These are phyloP conservation scores for Kwoniella sp. DNA, from an alignment of 768 basidiomycete species.

Conservation along the genomic window DNA sequence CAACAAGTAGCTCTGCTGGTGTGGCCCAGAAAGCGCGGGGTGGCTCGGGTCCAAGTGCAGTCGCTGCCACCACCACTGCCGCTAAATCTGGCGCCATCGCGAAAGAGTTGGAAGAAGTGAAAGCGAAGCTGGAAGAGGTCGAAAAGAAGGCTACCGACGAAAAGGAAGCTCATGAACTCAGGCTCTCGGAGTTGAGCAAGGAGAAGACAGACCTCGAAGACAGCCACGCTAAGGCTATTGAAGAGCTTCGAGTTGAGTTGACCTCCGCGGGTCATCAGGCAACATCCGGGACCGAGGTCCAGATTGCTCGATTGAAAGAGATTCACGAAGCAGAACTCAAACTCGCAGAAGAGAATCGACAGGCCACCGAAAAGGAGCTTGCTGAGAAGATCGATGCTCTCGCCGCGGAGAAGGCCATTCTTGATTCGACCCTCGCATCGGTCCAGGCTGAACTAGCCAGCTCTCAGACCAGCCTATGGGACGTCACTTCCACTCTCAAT, in stretches of 20 bases:
- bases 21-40: constrained; percentile 15
- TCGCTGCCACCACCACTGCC: constrained; percentile 2
- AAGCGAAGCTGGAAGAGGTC: constrained; percentile 18
- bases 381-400: constrained; percentile 20
- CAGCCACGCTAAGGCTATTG: constrained; percentile 24
- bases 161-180: constrained; percentile 23
- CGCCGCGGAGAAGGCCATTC: constrained; percentile 9
- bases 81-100: background rate
- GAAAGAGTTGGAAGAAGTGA: background rate
- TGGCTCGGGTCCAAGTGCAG: constrained; percentile 16
- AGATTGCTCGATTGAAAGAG: constrained; percentile 25
- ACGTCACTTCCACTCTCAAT: constrained; percentile 11
- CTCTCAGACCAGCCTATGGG: constrained; percentile 15
- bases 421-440: background rate
- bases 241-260: constrained; percentile 6
- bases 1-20: background rate
- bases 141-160: constrained; percentile 21
- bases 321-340: constrained; percentile 22
- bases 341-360: constrained; percentile 22
- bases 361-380: constrained; percentile 12
- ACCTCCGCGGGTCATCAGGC: background rate
- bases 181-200: constrained; percentile 11
- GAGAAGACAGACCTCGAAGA: constrained; percentile 32
- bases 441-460: constrained; percentile 7
- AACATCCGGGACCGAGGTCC: background rate